phyloP scores from a whole-genome alignment of 371 early-diverging fungal genomes.

The Sporodiniella umbellata region DNA sequence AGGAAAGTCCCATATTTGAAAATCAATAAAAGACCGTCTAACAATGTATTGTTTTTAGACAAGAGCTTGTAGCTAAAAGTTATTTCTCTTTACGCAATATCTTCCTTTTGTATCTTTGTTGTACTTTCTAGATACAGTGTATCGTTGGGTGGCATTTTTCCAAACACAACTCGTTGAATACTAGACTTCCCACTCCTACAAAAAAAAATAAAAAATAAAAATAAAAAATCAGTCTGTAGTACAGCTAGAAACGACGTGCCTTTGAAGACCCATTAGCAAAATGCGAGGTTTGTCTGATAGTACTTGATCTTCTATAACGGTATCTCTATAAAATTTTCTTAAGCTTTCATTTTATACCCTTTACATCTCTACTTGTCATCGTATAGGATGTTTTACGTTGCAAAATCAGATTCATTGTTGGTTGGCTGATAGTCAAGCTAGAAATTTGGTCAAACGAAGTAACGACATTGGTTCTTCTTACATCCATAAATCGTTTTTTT shows the following conservation, averaged over 20 bases:
- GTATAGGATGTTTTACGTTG: too few relatives aligned
- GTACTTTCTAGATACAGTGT: slow-evolving; percentile 90
- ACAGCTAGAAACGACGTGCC: too few relatives aligned
- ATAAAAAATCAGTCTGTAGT: too few relatives aligned
- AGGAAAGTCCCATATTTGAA: slow-evolving; percentile 93
- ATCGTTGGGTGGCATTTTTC: slow-evolving; percentile 89
- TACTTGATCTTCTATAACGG: slow-evolving; percentile 28
- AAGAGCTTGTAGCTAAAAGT: too few relatives aligned
- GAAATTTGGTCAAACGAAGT: neutral
- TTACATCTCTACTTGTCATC: too few relatives aligned
- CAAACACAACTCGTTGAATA: slow-evolving; percentile 91
- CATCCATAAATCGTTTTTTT: neutral
- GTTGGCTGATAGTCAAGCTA: slow-evolving; percentile 12
- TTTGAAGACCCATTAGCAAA: slow-evolving; percentile 66
- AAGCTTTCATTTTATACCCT: too few relatives aligned
- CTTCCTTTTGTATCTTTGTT: slow-evolving; percentile 73
- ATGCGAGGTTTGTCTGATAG: slow-evolving; percentile 55
- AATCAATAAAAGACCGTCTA: slow-evolving; percentile 80
- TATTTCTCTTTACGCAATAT: slow-evolving; percentile 56
- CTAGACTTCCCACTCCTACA: slow-evolving; percentile 91
- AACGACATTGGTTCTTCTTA: neutral
- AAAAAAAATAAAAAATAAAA: slow-evolving; percentile 1
- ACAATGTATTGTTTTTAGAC: neutral
- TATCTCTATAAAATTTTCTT: too few relatives aligned
- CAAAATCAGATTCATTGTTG: slow-evolving; percentile 22